phyloP scores from a whole-genome alignment of 2,329 filamentous ascomycete genomes.

The Aspergillus sp. region DNA sequence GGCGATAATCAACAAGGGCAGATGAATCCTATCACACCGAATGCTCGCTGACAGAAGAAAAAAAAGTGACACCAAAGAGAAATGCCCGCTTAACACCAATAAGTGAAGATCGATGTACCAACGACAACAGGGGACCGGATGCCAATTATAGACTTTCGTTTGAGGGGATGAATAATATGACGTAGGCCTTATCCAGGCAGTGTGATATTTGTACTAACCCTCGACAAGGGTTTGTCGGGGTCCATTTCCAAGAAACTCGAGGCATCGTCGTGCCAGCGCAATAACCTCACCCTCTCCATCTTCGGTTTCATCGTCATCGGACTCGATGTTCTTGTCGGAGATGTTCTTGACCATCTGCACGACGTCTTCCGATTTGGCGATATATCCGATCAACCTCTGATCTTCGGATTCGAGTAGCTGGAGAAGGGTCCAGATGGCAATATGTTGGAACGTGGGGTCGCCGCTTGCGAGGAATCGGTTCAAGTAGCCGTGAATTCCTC shows the following conservation, averaged over 20 bases:
- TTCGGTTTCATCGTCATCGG: slow-evolving; percentile 81
- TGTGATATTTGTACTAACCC: slow-evolving; percentile 50
- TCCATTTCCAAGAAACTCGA: slow-evolving; percentile 79
- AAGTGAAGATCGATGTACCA: slow-evolving; percentile 20
- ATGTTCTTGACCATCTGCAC: slow-evolving; percentile 90
- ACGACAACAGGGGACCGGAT: slow-evolving; percentile 9
- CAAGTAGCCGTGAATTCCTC: slow-evolving; percentile 93
- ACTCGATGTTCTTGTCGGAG: slow-evolving; percentile 82
- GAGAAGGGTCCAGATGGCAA: slow-evolving; percentile 95
- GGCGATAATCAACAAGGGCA: not conserved
- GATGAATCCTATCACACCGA: slow-evolving; percentile 28
- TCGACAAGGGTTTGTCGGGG: slow-evolving; percentile 78
- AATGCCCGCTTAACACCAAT: slow-evolving; percentile 33
- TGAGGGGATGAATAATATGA: slow-evolving; percentile 7
- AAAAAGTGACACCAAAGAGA: slow-evolving; percentile 26
- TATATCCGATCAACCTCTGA: slow-evolving; percentile 79
- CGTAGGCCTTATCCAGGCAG: slow-evolving; percentile 2
- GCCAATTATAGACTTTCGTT: slow-evolving; percentile 10
- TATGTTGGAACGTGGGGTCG: slow-evolving; percentile 97
- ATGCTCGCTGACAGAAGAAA: slow-evolving; percentile 33
- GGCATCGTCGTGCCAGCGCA: slow-evolving; percentile 81
- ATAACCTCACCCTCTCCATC: slow-evolving; percentile 93
- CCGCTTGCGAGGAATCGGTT: slow-evolving; percentile 90
- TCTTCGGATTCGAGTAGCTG: slow-evolving; percentile 96
- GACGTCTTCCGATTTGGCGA: slow-evolving; percentile 86